Evolutionary conservation across 1,284 basidiomycete species (phyloP).

Genomic region (Malassezia restricta): DNA sequence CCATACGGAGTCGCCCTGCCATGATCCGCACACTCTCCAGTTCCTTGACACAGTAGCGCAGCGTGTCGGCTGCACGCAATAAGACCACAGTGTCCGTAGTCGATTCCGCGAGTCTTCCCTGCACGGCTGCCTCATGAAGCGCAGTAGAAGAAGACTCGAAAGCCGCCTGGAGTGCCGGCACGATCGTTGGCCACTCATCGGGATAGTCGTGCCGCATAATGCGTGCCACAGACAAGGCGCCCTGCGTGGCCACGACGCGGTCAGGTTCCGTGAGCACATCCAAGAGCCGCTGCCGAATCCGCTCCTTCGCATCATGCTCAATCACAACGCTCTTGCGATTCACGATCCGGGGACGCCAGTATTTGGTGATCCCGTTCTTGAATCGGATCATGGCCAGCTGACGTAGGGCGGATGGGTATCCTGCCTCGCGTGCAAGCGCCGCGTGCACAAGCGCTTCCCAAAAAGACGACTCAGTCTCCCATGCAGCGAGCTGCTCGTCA

Average conservation of each 20-base stretch:
- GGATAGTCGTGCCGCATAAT: conserved; percentile 42
- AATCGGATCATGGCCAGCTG: conserved; percentile 41
- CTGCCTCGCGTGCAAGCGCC: conserved; percentile 22
- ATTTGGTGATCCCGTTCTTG: conserved; percentile 44
- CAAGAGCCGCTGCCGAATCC: conserved; percentile 27
- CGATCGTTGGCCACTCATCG: conserved; percentile 35
- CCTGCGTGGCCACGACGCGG: conserved; percentile 33
- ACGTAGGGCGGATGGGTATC: conserved; percentile 15
- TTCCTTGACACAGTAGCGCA: conserved; percentile 36
- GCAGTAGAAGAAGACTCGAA: conserved; percentile 16
- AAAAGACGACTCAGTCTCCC: conserved; percentile 29
- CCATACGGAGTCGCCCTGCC: conserved; percentile 42
- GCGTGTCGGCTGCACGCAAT: conserved; percentile 33
- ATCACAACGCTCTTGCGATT: conserved; percentile 30
- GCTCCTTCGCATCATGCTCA: conserved; percentile 25
- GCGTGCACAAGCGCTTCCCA: conserved; percentile 33
- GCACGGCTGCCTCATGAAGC: conserved; percentile 14
- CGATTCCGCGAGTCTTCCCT: conserved; percentile 17
- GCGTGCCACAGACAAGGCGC: conserved; percentile 31
- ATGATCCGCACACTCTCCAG: conserved; percentile 35
- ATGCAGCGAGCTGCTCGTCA: conserved; percentile 25
- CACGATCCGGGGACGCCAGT: conserved; percentile 37
- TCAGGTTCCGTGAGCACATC: conserved; percentile 34
- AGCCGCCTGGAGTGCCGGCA: conserved; percentile 26
- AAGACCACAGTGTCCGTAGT: conserved; percentile 23